Base-by-base conservation (phyloP, 768 basidiomycete genomes). In the Lactarius psammicola region DNA sequence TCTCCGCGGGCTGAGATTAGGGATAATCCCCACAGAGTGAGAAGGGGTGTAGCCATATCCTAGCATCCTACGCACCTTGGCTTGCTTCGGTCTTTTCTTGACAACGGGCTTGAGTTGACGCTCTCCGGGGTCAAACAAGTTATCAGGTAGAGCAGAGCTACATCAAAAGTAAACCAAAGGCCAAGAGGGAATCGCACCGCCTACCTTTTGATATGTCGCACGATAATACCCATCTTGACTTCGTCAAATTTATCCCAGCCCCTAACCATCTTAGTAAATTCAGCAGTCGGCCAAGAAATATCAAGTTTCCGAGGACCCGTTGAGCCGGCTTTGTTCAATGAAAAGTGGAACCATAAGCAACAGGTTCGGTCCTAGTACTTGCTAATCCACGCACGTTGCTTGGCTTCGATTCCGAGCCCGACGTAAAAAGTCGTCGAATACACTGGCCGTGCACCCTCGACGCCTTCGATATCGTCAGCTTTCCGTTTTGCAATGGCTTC, bases 401-500 rank as follows among this genome's bases (percentile, higher is more conserved):
- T 95, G 63, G 93, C 90, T 75, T 94, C 90, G 68, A 99, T 92
- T 53, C 87, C 85, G 63, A 99, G 84, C 23, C 97, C 97, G 69
- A 99, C 94, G 74, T 96, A 99, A 77, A 97, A 98, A 1, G 92
- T 94, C n/a, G 95, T 95, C n/a, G 94, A 91, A 74, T 90, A 85
- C 10, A 98, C 92, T n/a, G 85, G 81, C 53, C 87, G 86, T 51
- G 85, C 84, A 63, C 88, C 90, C 67, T 90, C 87, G 71, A 87
- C 87, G 70, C 82, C 87, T 75, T 88, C 87, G 40, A 87, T 85
- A 63, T 94, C 92, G 77, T 90, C 87, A 71, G 86, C 86, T 69
- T 86, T 90, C 55, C 94, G 83, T 68, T 84, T 88, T 53, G 81
- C 80, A 62, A 95, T 81, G 28, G 82, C 82, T 51, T 88, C 87